Base-by-base conservation (phyloP, 352 stramenopile genomes). In the Phytophthora pistaciae region DNA sequence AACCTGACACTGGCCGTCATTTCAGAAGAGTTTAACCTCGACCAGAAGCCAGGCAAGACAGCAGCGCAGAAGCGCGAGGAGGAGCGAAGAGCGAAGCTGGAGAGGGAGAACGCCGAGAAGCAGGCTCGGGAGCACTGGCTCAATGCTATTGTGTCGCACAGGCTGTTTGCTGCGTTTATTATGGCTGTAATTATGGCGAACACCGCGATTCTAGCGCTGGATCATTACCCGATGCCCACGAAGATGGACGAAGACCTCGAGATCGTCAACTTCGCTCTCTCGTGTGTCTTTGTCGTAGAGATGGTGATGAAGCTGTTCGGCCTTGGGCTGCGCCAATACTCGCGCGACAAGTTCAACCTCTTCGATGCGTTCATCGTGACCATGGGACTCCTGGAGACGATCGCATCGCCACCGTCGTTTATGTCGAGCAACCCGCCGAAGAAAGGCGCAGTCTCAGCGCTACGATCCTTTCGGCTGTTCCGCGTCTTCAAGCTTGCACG, bases 401-500 rank as follows among this genome's bases (percentile, higher is more conserved):
- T 86, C 16, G 71, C 82, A 36, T 90, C 85, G 0, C 90, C 88
- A 8, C 90, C 88, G 3, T 92, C 87, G 0, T 94, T 95, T 50
- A 78, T 96, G 67, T 87, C 77, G 3, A 79, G 68, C 23, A 81
- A 85, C 27, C 61, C 74, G 3, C 77, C 76, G 0, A 85, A 85
- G 46, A 92, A 91, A 60, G 88, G 85, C 5, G 81, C 80, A 0
- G 84, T 92, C 3, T 98, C 92, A 23, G 91, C 93, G 0, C 74
- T 99, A 18, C 79, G 95, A 5, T 96, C 90, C 3, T 94, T 98
- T 60, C 85, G 96, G 0, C 73, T 98, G 9, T 97, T 98, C 59
- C 83, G 95, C 23, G 84, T 98, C 20, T 98, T 99, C 66, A 99
- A 99, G 57, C 86, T 99, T 21, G 95, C 96, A 23, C 91, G 93